Base-by-base conservation (phyloP, 805 yeast genomes). In the Suhomyces emberorum region DNA sequence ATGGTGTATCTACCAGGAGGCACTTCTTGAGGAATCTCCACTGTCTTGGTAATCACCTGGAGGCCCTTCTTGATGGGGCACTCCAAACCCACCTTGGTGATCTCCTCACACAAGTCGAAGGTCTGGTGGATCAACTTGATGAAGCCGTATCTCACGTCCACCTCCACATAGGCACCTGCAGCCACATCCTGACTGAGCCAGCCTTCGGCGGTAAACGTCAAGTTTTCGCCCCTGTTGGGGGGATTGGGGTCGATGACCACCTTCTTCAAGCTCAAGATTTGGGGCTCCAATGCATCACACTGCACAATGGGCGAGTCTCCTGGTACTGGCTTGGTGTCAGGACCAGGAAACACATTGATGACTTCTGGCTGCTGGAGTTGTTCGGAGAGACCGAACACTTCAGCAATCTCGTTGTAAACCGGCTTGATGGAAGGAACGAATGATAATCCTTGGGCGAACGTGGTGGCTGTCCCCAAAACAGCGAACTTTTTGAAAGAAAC, bases 1-100 rank as follows among this genome's bases (percentile, higher is more conserved):
- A 91, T 95, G 20, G 77, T 67, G 66, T 93, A 93, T 55, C 76
- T 83, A 27, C 98, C 98, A 15, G 98, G 96, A 41, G 98, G 98
- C 21, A 91, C 95, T 59, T 88, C 93, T 11, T 72, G 69, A 12
- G 98, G 98, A 38, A 93, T 77, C 52, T 81, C 89, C 17, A 93
- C 95, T 30, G 68, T 63, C 59, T 88, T 88, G 17, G 72, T 58
- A 37, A 93, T 65, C 35, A 68, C 63, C 49, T 87, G 82, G 33
- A 62, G 57, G 9, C 98, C 98, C 45, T 76, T 67, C 33, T 68
- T 57, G 28, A 93, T 63, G 1, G 98, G 98, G 59, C 98, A 93
- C 41, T 75, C 72, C 69, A 88, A 63, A 52, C 85, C 95, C 30
- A 88, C 89, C 50, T 88, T 83, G 35, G 78, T 77, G 41, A 88